Evolutionary conservation across 2,329 filamentous ascomycete species (phyloP).

Genomic region (Chaetothyriales sp.): DNA sequence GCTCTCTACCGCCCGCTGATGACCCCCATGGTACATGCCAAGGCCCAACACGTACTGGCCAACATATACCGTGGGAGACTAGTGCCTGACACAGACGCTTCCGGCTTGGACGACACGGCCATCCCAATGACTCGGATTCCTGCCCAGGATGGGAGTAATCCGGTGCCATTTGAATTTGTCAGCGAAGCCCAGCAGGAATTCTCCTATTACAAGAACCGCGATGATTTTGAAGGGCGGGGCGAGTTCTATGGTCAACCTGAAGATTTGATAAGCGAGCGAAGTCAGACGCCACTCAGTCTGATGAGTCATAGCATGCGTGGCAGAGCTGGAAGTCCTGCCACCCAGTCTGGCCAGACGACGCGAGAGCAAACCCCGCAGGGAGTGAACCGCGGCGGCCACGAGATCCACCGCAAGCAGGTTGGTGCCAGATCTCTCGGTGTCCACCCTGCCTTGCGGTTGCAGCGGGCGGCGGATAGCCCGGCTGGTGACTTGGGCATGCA

Average conservation of each 20-base stretch:
- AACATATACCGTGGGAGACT: conserved; percentile 73
- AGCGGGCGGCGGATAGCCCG: background rate
- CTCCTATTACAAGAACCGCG: conserved; percentile 75
- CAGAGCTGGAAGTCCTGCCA: background rate
- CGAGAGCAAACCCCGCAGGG: background rate
- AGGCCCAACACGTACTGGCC: conserved; percentile 72
- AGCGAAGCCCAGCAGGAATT: conserved; percentile 77
- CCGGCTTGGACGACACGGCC: conserved; percentile 56
- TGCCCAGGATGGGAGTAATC: conserved; percentile 33
- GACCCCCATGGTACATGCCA: conserved; percentile 89
- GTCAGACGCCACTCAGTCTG: conserved; percentile 25
- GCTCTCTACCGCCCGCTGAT: conserved; percentile 78
- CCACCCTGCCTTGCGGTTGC: background rate
- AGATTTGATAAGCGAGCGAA: conserved; percentile 31
- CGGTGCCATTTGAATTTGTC: conserved; percentile 69
- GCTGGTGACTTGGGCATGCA: conserved; percentile 4
- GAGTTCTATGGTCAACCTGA: conserved; percentile 38
- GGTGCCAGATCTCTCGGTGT: background rate
- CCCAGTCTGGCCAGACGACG: background rate
- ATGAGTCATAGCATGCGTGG: background rate
- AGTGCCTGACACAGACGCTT: conserved; percentile 45
- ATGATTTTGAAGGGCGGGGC: conserved; percentile 82
- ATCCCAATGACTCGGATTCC: conserved; percentile 55
- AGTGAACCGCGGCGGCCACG: background rate
- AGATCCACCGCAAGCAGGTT: background rate